These are phyloP conservation scores for Mortierella sp. DNA, from an alignment of 371 early-diverging fungal genomes.

Conservation along the genomic window DNA sequence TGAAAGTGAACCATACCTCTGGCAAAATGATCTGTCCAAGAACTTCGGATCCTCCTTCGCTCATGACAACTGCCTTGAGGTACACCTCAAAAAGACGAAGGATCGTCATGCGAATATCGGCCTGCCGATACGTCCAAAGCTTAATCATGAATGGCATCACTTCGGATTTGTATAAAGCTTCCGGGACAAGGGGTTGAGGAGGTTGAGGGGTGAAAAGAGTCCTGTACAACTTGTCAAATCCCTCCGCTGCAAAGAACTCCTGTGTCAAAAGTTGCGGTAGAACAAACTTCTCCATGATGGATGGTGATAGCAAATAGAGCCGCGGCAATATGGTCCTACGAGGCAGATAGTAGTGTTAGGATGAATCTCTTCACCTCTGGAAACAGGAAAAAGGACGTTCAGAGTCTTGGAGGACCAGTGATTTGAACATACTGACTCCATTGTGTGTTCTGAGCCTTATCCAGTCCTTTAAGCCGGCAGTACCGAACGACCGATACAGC, in stretches of 20 bases:
- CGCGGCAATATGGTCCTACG: constrained; percentile 35
- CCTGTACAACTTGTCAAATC: constrained; percentile 48
- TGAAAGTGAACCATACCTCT: constrained; percentile 22
- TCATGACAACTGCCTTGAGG: constrained; percentile 46
- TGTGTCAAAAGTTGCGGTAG: constrained; percentile 50
- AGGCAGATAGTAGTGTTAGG: neutral
- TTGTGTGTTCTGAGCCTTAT: constrained; percentile 38
- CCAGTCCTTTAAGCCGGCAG: constrained; percentile 48
- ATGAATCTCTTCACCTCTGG: no score
- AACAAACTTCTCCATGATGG: constrained; percentile 44
- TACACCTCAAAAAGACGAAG: constrained; percentile 53
- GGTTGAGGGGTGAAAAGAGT: constrained; percentile 49
- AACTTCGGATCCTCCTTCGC: constrained; percentile 49
- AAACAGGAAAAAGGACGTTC: no score
- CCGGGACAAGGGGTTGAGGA: constrained; percentile 38
- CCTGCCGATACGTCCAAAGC: constrained; percentile 49
- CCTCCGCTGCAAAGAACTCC: constrained; percentile 55
- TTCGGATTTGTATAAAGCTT: constrained; percentile 31
- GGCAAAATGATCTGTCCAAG: constrained; percentile 49
- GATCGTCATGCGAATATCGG: constrained; percentile 50
- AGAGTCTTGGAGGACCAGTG: neutral
- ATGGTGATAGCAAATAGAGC: constrained; percentile 27
- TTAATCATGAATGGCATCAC: constrained; percentile 52
- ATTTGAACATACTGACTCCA: constrained; percentile 37
- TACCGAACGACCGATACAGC: constrained; percentile 43